phyloP scores from a whole-genome alignment of 352 stramenopile species.

The Blastocystis sp. region DNA sequence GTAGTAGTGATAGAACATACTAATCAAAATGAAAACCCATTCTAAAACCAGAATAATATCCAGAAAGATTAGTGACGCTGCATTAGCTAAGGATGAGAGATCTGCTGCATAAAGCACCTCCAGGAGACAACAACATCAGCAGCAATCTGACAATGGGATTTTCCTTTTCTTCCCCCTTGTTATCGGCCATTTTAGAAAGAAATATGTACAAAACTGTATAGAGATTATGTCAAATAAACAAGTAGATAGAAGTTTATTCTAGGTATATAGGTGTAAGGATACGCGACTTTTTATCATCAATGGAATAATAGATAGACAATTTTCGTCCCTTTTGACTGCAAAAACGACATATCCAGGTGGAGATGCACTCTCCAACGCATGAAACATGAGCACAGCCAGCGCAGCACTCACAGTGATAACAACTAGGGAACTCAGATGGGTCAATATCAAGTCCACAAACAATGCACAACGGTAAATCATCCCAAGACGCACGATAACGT shows the following conservation, averaged over 20 bases:
- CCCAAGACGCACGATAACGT: not conserved
- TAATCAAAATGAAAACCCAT: constrained; percentile 36
- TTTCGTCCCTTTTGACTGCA: not conserved
- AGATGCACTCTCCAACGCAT: not conserved
- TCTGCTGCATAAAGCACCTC: not conserved
- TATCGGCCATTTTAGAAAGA: not conserved
- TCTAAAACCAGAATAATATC: constrained; percentile 20
- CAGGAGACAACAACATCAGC: not conserved
- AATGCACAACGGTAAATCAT: not conserved
- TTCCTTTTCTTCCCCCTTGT: not conserved
- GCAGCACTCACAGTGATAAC: not conserved
- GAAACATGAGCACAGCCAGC: not conserved
- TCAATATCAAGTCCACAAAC: not conserved
- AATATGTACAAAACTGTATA: not conserved
- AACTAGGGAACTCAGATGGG: not conserved
- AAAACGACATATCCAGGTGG: not conserved
- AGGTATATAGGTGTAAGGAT: not conserved
- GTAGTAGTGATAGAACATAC: constrained; percentile 37
- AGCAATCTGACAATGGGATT: constrained; percentile 25
- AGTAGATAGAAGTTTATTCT: not conserved
- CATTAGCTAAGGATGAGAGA: not conserved
- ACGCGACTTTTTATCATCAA: not conserved
- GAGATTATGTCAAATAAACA: not conserved
- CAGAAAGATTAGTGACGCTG: constrained; percentile 9
- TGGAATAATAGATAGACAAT: not conserved